These are phyloP conservation scores for Strobilomyces dryophilus DNA, from an alignment of 768 basidiomycete species.

Conservation along the genomic window DNA sequence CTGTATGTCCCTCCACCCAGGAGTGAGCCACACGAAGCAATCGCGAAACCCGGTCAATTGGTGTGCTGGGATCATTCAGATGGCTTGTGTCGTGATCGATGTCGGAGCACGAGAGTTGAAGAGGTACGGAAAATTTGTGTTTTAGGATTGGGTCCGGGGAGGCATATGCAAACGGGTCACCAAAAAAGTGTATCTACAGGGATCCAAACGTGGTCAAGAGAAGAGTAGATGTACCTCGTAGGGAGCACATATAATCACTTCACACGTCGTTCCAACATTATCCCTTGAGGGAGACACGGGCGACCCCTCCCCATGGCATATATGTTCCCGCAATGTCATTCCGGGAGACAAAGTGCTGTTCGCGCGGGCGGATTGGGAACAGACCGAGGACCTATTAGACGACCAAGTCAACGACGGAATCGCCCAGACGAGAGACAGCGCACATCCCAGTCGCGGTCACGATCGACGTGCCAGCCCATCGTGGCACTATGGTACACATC, in stretches of 20 bases:
- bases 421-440: conserved; percentile 3
- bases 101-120: conserved; percentile 32
- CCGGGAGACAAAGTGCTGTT: conserved; percentile 74
- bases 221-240: conserved; percentile 57
- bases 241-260: conserved; percentile 72
- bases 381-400: conserved; percentile 69
- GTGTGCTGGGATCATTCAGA: no score
- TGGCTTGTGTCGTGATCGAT: no score
- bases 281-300: conserved; percentile 37
- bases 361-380: conserved; percentile 79
- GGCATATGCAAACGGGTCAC: conserved; percentile 52
- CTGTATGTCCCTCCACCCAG: no score
- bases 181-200: conserved; percentile 74
- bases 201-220: neutral
- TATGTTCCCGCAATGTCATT: conserved; percentile 88
- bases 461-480: conserved; percentile 22
- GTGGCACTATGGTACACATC: neutral
- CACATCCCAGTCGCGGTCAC: conserved; percentile 29
- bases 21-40: no score
- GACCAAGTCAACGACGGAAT: neutral
- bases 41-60: no score
- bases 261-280: conserved; percentile 49
- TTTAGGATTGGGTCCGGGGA: conserved; percentile 50
- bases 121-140: conserved; percentile 46
- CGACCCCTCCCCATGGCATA: conserved; percentile 58